Evolutionary conservation across 805 yeast species (phyloP).

Genomic region (Candida patagonica): DNA sequence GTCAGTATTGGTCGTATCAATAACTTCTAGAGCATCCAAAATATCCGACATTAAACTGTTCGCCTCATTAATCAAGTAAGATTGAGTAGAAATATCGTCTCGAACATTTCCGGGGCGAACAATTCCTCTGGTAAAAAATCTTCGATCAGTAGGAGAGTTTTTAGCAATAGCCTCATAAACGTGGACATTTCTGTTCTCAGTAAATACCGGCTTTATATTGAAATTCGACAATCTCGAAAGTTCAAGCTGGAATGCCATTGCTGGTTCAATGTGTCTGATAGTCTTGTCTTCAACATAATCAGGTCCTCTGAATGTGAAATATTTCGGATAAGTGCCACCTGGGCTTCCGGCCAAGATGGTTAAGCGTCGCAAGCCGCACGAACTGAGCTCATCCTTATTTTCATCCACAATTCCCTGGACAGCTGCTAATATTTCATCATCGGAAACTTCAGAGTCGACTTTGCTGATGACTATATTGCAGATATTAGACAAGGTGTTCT

Average conservation of each 20-base stretch:
- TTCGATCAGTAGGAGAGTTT: conserved; percentile 84
- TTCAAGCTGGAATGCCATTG: conserved; percentile 94
- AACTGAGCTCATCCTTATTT: conserved; percentile 56
- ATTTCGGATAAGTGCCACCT: conserved; percentile 85
- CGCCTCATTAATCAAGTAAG: conserved; percentile 92
- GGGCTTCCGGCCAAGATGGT: conserved; percentile 81
- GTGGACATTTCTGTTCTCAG: conserved; percentile 95
- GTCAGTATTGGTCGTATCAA: conserved; percentile 91
- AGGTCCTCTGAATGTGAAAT: conserved; percentile 91
- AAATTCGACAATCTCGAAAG: conserved; percentile 90
- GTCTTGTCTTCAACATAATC: conserved; percentile 79
- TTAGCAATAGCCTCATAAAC: conserved; percentile 95
- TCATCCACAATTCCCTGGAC: conserved; percentile 59
- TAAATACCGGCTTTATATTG: conserved; percentile 86
- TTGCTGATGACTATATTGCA: conserved; percentile 70
- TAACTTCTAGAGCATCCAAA: conserved; percentile 86
- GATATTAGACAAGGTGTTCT: conserved; percentile 54
- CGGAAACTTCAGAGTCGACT: conserved; percentile 64
- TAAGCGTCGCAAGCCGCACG: conserved; percentile 78
- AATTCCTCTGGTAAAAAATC: conserved; percentile 95
- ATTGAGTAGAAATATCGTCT: conserved; percentile 87
- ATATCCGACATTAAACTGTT: conserved; percentile 94
- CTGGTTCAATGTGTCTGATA: conserved; percentile 97
- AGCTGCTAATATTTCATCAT: conserved; percentile 55
- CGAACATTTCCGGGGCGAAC: conserved; percentile 92